Conservation (phyloP, 2,329 filamentous ascomycete species). For the Talaromyces sp. region DNA sequence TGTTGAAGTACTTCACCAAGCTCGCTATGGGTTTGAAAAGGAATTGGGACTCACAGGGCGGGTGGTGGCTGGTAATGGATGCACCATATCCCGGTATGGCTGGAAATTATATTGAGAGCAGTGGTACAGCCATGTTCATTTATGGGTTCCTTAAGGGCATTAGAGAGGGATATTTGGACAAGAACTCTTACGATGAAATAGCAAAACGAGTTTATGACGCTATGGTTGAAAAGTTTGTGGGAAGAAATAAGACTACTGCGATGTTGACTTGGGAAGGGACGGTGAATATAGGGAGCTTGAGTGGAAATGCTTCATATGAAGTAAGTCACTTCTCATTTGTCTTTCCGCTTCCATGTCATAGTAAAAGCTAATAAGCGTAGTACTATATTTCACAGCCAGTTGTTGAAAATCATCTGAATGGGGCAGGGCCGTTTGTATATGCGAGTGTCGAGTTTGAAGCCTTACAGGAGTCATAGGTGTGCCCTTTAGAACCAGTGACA, state of each 20-base stretch:
- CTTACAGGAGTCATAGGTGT: not conserved
- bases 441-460: not conserved
- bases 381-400: not conserved
- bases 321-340: not conserved
- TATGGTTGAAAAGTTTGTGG: not conserved
- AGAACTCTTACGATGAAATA: not conserved
- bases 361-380: not conserved
- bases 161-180: not conserved
- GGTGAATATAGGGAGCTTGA: not conserved
- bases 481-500: not conserved
- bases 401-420: not conserved
- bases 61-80: not conserved
- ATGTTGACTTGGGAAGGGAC: not conserved
- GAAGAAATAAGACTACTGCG: not conserved
- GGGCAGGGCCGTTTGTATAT: constrained; percentile 1
- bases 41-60: not conserved
- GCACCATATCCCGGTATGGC: not conserved
- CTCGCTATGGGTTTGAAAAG: not conserved
- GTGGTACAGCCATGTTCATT: constrained; percentile 1
- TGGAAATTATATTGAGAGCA: not conserved
- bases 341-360: not conserved
- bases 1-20: not conserved
- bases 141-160: not conserved
- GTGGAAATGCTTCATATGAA: not conserved
- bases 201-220: not conserved